Percentiles rank a stretch among this genome's conserved stretches.
Evolutionary conservation across 495 filamentous ascomycete species (phyloP).

Genomic region (Xylaria curta): DNA sequence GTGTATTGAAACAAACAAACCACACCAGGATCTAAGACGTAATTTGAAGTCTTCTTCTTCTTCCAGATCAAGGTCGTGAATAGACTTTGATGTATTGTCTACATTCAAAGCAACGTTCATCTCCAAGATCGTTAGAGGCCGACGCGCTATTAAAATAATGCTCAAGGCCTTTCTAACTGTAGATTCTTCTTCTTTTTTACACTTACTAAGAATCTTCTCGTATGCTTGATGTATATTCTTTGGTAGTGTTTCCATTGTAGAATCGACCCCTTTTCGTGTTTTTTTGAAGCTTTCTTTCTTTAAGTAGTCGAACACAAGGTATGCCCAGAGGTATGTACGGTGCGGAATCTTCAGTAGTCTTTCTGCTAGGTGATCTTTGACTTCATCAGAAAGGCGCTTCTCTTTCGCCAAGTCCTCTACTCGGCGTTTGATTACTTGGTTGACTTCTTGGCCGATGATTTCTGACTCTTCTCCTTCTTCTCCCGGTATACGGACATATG

Average conservation of each 20-base stretch:
- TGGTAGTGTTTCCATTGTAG: conserved; percentile 39
- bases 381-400: conserved; percentile 28
- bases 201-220: conserved; percentile 46
- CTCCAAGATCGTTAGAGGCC: conserved; percentile 50
- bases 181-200: conserved; percentile 23
- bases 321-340: conserved; percentile 49
- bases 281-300: conserved; percentile 25
- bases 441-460: conserved; percentile 52
- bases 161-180: conserved; percentile 45
- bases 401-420: conserved; percentile 37
- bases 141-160: conserved; percentile 46
- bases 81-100: conserved; percentile 27
- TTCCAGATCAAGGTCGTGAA: conserved; percentile 32
- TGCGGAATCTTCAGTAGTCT: conserved; percentile 38
- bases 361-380: conserved; percentile 32
- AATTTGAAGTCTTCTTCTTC: conserved; percentile 34
- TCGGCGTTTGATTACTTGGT: conserved; percentile 45
- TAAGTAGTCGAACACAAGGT: conserved; percentile 44
- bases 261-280: conserved; percentile 34
- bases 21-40: conserved; percentile 45
- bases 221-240: conserved; percentile 49
- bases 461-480: conserved; percentile 47
- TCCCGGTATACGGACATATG: conserved; percentile 48
- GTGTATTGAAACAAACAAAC: conserved; percentile 47
- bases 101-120: conserved; percentile 47